phyloP scores from a whole-genome alignment of 164 flowering plant genomes.

The Warburgia ugandensis region DNA sequence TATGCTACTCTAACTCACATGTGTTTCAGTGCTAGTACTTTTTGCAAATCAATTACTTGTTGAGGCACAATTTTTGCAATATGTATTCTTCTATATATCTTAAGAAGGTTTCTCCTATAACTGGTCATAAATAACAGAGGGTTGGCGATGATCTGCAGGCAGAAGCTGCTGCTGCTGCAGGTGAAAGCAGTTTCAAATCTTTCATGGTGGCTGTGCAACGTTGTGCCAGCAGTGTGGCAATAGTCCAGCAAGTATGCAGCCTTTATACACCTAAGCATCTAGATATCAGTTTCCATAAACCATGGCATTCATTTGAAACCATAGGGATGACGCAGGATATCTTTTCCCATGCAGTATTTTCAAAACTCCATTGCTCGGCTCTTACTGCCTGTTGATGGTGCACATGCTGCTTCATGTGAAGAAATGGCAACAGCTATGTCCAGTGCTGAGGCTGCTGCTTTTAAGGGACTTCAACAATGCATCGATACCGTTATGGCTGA shows the following conservation, averaged over 20 bases:
- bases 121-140: slow-evolving; percentile 2
- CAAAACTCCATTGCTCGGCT: slow-evolving; percentile 88
- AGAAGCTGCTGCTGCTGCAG: slow-evolving; percentile 99
- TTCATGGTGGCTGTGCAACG: slow-evolving; percentile 99
- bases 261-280: not conserved
- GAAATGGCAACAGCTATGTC: slow-evolving; percentile 97
- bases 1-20: slow-evolving; percentile 22
- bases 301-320: not conserved
- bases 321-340: not conserved
- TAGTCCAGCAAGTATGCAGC: slow-evolving; percentile 83
- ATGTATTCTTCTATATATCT: no score
- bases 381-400: slow-evolving; percentile 93
- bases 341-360: slow-evolving; percentile 55
- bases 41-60: not conserved
- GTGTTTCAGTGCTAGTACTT: not conserved
- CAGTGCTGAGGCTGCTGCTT: slow-evolving; percentile 91
- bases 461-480: slow-evolving; percentile 97
- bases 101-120: not conserved
- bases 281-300: not conserved
- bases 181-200: slow-evolving; percentile 97
- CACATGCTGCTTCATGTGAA: slow-evolving; percentile 97
- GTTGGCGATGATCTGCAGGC: slow-evolving; percentile 49
- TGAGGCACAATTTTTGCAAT: no score
- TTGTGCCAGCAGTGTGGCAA: slow-evolving; percentile 94
- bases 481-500: slow-evolving; percentile 99